Base-by-base conservation (phyloP, 371 early-diverging fungal species). In the Zancudomyces culisetae region DNA sequence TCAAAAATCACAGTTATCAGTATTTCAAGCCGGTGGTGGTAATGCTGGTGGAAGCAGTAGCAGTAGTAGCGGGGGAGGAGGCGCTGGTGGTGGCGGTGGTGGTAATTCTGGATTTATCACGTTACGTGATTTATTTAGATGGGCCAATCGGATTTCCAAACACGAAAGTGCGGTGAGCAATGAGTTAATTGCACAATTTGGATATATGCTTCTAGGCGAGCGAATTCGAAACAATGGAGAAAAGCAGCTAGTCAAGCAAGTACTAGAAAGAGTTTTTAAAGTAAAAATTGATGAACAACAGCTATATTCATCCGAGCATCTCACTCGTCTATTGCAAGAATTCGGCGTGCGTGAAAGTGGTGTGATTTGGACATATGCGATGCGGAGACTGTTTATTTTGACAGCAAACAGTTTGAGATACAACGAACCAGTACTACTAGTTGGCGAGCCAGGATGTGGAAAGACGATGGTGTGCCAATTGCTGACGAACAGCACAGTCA, bases 381-480 rank as follows among this genome's bases (percentile, higher is more conserved):
- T 95, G 91, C 81, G 84, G 56, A 76, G 92, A 27, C 70, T 98
- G 51, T 87, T 96, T 55, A 79, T 83, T 23, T 70, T 97, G 28
- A 87, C 96, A 3, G 75, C 81, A 20, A 75, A 79, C 35, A 89
- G 90, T 50, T 68, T 94, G 51, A 60, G 72, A 45, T 76, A 81
- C 68, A 76, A 81, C 42, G 99, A 99, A 62, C 96, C 98, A 20
- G 86, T 98, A 21, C 67, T 99, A 20, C 75, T 99, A 3, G 91
- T 99, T 1, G 99, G 99, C 45, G 98, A 96, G 60, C 98, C 99
- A 8, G 99, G 99, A 18, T 91, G 94, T 64, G 99, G 99, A 51
- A 99, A 99, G 68, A 98, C 99, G 1, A 95, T 93, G 15, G 89
- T 98, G 8, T 90, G 92, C 64, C 93, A 99, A 64, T 77, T 94